Evolutionary conservation across 164 flowering plant genomes (phyloP).

Genomic region (Sedum album): DNA sequence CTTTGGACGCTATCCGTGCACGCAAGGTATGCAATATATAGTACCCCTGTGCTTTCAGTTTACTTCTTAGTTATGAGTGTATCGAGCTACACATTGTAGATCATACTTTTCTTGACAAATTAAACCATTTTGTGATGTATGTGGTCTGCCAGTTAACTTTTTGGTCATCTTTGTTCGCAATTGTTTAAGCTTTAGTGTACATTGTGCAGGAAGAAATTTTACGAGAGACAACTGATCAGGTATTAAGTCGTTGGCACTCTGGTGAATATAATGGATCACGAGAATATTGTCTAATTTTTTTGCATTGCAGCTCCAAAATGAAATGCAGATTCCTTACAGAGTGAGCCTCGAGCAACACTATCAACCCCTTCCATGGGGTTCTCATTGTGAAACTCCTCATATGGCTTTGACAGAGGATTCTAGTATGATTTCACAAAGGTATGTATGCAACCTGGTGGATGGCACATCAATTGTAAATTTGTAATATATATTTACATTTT

Average conservation of each 20-base stretch:
- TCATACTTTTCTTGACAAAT: too few relatives aligned
- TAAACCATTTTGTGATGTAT: background rate
- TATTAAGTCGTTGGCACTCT: background rate
- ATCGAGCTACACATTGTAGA: too few relatives aligned
- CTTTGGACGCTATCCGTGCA: slow-evolving; percentile 23
- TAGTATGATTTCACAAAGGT: slow-evolving; percentile 28
- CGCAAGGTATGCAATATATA: slow-evolving; percentile 22
- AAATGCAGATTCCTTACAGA: slow-evolving; percentile 22
- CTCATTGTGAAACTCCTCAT: slow-evolving; percentile 16
- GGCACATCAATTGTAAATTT: too few relatives aligned
- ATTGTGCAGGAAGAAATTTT: slow-evolving; percentile 25
- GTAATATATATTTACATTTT: background rate
- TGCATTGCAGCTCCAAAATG: slow-evolving; percentile 24
- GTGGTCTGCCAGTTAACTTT: background rate
- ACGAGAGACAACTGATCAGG: slow-evolving; percentile 23
- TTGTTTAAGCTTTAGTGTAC: background rate
- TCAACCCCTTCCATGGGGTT: slow-evolving; percentile 26
- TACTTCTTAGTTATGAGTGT: too few relatives aligned
- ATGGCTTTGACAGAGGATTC: slow-evolving; percentile 23
- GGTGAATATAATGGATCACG: background rate
- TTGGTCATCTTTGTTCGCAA: background rate
- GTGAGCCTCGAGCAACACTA: slow-evolving; percentile 27
- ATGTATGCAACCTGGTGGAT: background rate
- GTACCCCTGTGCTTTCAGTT: too few relatives aligned
- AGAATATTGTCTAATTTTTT: background rate